These are phyloP conservation scores for Fragosphaeria purpurea DNA, from an alignment of 2,329 filamentous ascomycete genomes.

Conservation along the genomic window DNA sequence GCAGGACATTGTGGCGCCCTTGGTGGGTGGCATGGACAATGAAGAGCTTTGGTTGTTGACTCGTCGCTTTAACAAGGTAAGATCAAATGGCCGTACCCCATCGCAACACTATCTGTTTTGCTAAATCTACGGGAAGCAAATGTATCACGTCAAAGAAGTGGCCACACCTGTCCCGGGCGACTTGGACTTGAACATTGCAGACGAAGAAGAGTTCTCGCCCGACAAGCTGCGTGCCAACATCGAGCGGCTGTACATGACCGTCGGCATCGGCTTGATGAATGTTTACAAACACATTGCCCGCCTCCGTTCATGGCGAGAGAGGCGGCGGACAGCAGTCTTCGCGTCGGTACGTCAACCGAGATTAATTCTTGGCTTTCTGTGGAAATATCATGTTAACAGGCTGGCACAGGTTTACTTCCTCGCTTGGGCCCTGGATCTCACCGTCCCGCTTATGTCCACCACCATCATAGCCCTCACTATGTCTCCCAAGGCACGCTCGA, in stretches of 20 bases:
- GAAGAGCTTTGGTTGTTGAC: conserved; percentile 63
- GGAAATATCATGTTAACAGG: no score
- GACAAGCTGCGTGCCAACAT: conserved; percentile 71
- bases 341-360: no score
- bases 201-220: conserved; percentile 75
- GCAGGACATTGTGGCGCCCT: conserved; percentile 42
- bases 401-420: no score
- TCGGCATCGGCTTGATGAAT: conserved; percentile 56
- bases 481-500: conserved; percentile 49
- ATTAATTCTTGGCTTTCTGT: no score
- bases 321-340: conserved; percentile 45
- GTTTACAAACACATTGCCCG: conserved; percentile 66
- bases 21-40: conserved; percentile 60
- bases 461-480: conserved; percentile 56
- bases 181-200: conserved; percentile 69
- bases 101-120: no score
- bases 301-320: conserved; percentile 71
- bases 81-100: no score
- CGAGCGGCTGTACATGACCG: conserved; percentile 73
- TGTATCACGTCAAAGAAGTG: conserved; percentile 59
- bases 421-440: no score
- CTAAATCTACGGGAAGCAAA: conserved; percentile 23
- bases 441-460: conserved; percentile 8
- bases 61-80: conserved; percentile 59
- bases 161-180: conserved; percentile 49